Conservation (phyloP, 2,329 filamentous ascomycete species). For the Arthrobotrys megalospora region DNA sequence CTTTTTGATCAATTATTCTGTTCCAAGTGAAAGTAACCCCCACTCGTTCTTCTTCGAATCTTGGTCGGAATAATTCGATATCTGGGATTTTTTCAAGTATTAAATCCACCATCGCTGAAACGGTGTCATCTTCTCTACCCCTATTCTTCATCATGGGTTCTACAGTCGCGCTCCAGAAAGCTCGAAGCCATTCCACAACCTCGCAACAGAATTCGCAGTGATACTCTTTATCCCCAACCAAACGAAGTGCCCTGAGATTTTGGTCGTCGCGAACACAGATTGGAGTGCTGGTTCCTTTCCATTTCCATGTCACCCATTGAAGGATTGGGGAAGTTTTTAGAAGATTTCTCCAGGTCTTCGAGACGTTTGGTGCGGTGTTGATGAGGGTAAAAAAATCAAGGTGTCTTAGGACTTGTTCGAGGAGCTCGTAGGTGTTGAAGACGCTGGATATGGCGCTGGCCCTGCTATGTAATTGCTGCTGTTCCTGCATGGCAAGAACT, state of each 20-base stretch:
- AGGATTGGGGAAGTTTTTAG: constrained; percentile 25
- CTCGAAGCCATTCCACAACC: neutral
- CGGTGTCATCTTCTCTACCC: no score
- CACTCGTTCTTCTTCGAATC: neutral
- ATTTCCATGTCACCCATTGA: constrained; percentile 32
- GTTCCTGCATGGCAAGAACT: no score
- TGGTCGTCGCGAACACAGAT: neutral
- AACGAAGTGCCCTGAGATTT: neutral
- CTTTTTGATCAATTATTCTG: no score
- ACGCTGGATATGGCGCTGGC: constrained; percentile 5
- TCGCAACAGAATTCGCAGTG: constrained; percentile 24
- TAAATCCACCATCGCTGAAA: neutral
- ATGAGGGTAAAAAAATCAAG: constrained; percentile 17
- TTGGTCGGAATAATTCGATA: constrained; percentile 25
- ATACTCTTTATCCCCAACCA: neutral
- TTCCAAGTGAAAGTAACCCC: no score
- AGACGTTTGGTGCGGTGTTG: constrained; percentile 1
- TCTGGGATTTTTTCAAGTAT: neutral
- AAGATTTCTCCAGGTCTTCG: constrained; percentile 14
- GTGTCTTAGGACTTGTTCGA: constrained; percentile 34
- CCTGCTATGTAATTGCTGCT: no score
- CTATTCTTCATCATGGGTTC: neutral
- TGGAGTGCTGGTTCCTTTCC: constrained; percentile 20
- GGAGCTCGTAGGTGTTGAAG: constrained; percentile 31
- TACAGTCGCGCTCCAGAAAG: constrained; percentile 11